These are phyloP conservation scores for Globisporangium echinulatum DNA, from an alignment of 352 stramenopile species.

Conservation along the genomic window DNA sequence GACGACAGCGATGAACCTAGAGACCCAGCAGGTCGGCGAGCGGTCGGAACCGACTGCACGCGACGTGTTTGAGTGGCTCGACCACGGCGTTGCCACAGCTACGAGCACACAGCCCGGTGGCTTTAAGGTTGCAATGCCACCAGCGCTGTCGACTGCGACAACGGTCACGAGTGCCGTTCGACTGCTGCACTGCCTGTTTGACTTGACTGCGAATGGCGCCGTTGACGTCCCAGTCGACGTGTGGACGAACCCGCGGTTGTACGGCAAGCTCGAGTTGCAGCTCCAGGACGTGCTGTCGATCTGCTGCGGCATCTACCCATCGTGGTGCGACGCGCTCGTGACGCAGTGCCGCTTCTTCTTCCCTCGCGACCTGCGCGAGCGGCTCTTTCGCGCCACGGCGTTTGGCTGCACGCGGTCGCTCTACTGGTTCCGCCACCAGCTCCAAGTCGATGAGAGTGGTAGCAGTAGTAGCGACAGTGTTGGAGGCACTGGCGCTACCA, in stretches of 20 bases:
- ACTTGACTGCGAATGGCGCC: conserved; percentile 20
- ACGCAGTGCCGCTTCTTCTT: conserved; percentile 83
- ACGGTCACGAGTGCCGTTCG: conserved; percentile 38
- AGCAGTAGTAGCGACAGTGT: conserved; percentile 8
- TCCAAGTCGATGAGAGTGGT: conserved; percentile 46
- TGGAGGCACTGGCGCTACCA: conserved; percentile 9
- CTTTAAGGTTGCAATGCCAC: too few relatives aligned
- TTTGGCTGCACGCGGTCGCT: conserved; percentile 78
- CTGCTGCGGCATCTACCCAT: conserved; percentile 75
- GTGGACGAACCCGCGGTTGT: conserved; percentile 68
- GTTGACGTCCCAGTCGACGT: conserved; percentile 30
- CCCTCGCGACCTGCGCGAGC: conserved; percentile 56
- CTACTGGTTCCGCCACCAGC: conserved; percentile 71
- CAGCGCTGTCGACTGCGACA: not conserved
- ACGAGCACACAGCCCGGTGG: not conserved
- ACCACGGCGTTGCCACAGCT: not conserved
- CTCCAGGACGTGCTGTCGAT: conserved; percentile 79
- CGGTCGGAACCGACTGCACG: not conserved
- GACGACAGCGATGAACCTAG: not conserved
- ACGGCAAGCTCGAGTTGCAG: conserved; percentile 75
- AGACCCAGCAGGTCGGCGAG: conserved; percentile 3
- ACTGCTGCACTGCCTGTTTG: conserved; percentile 55
- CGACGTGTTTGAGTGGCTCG: conserved; percentile 19
- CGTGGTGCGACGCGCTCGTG: conserved; percentile 71
- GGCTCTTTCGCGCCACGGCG: conserved; percentile 66